Conservation (phyloP, 2,329 filamentous ascomycete species). For the Claviceps sp. region DNA sequence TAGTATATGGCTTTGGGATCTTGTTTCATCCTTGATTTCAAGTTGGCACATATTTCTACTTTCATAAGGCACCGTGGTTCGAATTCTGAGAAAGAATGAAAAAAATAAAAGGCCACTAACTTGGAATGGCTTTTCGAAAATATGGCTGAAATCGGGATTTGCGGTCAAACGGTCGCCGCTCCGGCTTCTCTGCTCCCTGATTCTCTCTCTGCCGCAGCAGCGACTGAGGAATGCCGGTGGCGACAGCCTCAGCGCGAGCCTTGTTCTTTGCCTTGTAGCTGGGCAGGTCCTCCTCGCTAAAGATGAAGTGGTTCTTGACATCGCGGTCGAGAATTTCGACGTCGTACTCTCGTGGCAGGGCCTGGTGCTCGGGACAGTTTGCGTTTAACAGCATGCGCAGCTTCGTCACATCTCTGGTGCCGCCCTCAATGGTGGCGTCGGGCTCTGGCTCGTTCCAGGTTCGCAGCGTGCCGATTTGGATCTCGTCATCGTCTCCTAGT, state of each 20-base stretch:
- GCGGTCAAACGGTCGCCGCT: conserved; percentile 31
- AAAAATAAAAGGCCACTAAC: conserved; percentile 30
- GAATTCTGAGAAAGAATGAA: too few relatives aligned
- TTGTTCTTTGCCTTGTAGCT: conserved; percentile 33
- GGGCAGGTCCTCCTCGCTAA: conserved; percentile 84
- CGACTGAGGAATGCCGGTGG: conserved; percentile 44
- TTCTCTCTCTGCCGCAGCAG: conserved; percentile 30
- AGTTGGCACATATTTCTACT: too few relatives aligned
- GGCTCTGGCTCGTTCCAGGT: conserved; percentile 42
- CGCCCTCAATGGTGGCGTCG: conserved; percentile 35
- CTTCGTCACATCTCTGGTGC: conserved; percentile 20
- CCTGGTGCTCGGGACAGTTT: conserved; percentile 52
- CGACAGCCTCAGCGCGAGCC: conserved; percentile 39
- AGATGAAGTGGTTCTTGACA: conserved; percentile 81
- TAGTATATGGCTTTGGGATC: background rate
- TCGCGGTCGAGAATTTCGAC: conserved; percentile 50
- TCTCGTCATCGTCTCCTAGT: conserved; percentile 67
- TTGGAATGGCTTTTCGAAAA: conserved; percentile 60
- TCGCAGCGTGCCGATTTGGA: conserved; percentile 64
- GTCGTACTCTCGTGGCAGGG: conserved; percentile 79
- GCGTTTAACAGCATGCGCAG: conserved; percentile 53
- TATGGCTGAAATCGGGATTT: conserved; percentile 42
- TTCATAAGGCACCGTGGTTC: too few relatives aligned
- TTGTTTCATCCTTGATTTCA: too few relatives aligned
- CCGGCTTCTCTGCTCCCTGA: conserved; percentile 13